Conservation (phyloP, 345 rosid genomes). For the Ricinus communis region DNA sequence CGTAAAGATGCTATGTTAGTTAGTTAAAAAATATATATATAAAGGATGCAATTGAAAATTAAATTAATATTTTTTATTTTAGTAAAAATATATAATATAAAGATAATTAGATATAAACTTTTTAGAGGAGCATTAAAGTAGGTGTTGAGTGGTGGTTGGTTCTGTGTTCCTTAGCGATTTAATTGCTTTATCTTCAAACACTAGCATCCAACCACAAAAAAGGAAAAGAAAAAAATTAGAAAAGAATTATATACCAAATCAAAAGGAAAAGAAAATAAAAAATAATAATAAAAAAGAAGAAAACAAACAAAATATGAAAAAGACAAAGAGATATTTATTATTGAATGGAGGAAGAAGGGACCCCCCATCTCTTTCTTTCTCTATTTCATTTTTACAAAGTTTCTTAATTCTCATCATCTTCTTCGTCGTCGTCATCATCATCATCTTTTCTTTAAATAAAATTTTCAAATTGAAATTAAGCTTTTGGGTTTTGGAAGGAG, state of each 20-base stretch:
- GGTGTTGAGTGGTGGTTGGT: constrained; percentile 49
- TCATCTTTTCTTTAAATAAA: constrained; percentile 28
- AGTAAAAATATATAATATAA: too few relatives aligned
- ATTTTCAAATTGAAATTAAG: constrained; percentile 27
- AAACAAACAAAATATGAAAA: constrained; percentile 21
- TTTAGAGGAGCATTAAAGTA: constrained; percentile 42
- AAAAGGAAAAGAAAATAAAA: constrained; percentile 7
- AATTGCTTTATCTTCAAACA: constrained; percentile 62
- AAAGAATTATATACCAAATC: background rate
- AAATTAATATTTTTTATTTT: too few relatives aligned
- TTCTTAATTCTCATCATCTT: background rate
- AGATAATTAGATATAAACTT: too few relatives aligned
- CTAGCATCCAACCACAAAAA: constrained; percentile 45
- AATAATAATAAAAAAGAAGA: constrained; percentile 2
- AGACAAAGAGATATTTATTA: constrained; percentile 55
- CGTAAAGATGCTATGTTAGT: too few relatives aligned
- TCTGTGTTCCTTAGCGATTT: constrained; percentile 36
- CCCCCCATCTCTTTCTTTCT: constrained; percentile 21
- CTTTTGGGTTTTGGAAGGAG: constrained; percentile 48
- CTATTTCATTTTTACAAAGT: background rate
- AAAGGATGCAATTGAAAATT: too few relatives aligned
- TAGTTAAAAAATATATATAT: background rate
- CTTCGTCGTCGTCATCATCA: constrained; percentile 28
- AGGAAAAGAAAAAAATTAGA: background rate
- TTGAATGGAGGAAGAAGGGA: constrained; percentile 25